Conservation (phyloP, 2,329 filamentous ascomycete species). For the Verticillium nonalfalfae region DNA sequence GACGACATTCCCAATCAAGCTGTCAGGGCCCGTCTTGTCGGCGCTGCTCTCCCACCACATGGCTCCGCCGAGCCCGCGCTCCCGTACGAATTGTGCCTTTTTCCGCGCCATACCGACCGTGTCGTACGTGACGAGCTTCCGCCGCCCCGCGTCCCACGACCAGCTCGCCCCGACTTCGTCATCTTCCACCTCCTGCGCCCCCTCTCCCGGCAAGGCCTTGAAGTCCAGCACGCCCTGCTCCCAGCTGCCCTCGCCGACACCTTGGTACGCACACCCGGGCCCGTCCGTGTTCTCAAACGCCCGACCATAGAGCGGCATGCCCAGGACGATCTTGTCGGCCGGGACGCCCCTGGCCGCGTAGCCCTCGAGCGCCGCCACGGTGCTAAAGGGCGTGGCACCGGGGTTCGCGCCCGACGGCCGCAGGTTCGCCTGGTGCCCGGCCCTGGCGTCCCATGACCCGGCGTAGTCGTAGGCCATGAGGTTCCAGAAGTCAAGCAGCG, state of each 20-base stretch:
- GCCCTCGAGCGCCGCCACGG: slow-evolving; percentile 60
- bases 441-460: slow-evolving; percentile 67
- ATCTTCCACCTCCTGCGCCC: slow-evolving; percentile 60
- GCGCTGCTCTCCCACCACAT: slow-evolving; percentile 97
- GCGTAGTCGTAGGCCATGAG: slow-evolving; percentile 87
- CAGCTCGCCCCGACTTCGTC: slow-evolving; percentile 62
- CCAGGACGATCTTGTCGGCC: slow-evolving; percentile 71
- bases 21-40: slow-evolving; percentile 60
- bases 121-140: slow-evolving; percentile 74
- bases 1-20: slow-evolving; percentile 63
- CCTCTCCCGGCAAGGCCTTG: slow-evolving; percentile 70
- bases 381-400: slow-evolving; percentile 70
- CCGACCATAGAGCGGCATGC: slow-evolving; percentile 89
- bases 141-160: slow-evolving; percentile 60
- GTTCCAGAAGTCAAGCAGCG: slow-evolving; percentile 67
- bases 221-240: slow-evolving; percentile 84
- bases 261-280: slow-evolving; percentile 60
- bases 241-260: slow-evolving; percentile 75
- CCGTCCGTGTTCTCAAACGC: slow-evolving; percentile 77
- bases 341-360: slow-evolving; percentile 63
- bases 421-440: slow-evolving; percentile 80
- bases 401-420: slow-evolving; percentile 53
- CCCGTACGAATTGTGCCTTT: slow-evolving; percentile 68
- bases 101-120: slow-evolving; percentile 57
- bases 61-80: slow-evolving; percentile 67